Percentiles rank a stretch among this genome's conserved stretches.
Evolutionary conservation across 192 early-diverging fungal species (phyloP).

Genomic region (Thoreauomyces humboldtii): DNA sequence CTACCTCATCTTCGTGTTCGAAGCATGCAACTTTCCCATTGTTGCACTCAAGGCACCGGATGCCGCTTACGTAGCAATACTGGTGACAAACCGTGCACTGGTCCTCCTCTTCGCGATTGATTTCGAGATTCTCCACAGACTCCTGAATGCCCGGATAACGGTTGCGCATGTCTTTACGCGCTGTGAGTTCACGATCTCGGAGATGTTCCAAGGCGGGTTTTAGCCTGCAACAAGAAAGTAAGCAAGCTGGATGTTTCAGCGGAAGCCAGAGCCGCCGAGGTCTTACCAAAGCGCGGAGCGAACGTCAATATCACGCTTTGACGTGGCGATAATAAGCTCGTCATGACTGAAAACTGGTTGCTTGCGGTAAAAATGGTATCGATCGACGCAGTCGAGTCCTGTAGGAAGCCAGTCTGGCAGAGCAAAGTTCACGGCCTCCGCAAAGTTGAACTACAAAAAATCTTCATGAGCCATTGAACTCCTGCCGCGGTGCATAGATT

Average conservation of each 20-base stretch:
- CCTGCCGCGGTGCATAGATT: not conserved
- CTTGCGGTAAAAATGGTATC: constrained; percentile 75
- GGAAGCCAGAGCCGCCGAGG: not conserved
- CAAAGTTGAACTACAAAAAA: constrained; percentile 73
- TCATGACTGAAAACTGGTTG: constrained; percentile 95
- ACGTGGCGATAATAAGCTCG: constrained; percentile 60
- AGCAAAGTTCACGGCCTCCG: constrained; percentile 97
- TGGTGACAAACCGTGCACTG: constrained; percentile 42
- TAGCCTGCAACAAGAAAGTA: constrained; percentile 11
- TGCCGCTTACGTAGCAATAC: constrained; percentile 33
- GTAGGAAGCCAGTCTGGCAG: constrained; percentile 84
- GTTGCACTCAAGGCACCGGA: constrained; percentile 50
- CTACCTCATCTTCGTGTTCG: constrained; percentile 55
- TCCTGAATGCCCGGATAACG: constrained; percentile 18
- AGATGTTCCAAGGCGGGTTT: constrained; percentile 33
- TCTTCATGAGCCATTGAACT: not conserved
- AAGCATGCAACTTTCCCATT: constrained; percentile 64
- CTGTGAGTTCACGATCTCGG: constrained; percentile 26
- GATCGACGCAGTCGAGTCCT: constrained; percentile 74
- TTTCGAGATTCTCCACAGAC: constrained; percentile 11
- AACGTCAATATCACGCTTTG: constrained; percentile 27
- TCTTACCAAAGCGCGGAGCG: constrained; percentile 34
- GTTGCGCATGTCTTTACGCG: constrained; percentile 23
- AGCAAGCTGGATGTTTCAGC: not conserved
- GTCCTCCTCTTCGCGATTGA: constrained; percentile 27